These are phyloP conservation scores for Ganoderma lucidum DNA, from an alignment of 1,284 basidiomycete species.

Conservation along the genomic window DNA sequence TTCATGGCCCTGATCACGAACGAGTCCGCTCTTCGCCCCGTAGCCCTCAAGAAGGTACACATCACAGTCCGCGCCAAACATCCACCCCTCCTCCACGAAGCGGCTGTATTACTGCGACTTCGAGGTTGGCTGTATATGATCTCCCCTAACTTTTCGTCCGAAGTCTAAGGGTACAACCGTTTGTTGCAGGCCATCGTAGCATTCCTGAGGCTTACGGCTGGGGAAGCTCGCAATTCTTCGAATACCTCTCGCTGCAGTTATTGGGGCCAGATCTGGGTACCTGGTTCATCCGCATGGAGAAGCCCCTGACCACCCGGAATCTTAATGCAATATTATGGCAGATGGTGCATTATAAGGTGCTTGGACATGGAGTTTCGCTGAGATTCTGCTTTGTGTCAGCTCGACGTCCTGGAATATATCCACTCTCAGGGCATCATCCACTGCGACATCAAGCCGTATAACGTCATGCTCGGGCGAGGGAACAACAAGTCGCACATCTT, in stretches of 20 bases:
- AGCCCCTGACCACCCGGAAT: not conserved
- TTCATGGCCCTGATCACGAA: not conserved
- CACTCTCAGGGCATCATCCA: constrained; percentile 1
- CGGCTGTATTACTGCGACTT: not conserved
- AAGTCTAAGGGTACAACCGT: not conserved
- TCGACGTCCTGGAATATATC: not conserved
- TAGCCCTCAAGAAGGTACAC: constrained; percentile 1
- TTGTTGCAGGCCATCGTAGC: not conserved
- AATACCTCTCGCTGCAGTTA: not conserved
- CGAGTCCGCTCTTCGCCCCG: not conserved
- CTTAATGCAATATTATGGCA: not conserved
- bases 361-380: not conserved
- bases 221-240: not conserved
- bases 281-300: not conserved
- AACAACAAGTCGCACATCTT: not conserved
- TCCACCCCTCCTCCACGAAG: not conserved
- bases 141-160: not conserved
- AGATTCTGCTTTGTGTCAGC: not conserved
- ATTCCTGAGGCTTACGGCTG: not conserved
- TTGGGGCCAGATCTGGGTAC: not conserved
- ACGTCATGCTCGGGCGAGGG: not conserved
- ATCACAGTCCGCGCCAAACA: not conserved
- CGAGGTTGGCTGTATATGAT: not conserved
- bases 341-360: not conserved
- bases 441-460: not conserved